phyloP scores from a whole-genome alignment of 176 grass and related monocot genomes.

The Carex kokanica region DNA sequence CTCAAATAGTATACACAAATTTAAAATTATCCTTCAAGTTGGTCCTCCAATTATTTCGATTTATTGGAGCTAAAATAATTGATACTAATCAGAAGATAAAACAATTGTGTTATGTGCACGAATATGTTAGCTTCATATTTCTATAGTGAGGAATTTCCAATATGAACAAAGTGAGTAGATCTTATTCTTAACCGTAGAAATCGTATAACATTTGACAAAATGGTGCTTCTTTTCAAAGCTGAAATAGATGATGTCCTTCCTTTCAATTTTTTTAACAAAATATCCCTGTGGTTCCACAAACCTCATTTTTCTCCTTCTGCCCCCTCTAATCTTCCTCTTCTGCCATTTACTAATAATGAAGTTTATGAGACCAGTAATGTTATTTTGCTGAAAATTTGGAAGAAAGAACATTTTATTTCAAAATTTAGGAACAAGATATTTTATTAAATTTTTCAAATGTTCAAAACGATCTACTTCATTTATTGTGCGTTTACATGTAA shows the following conservation, averaged over 20 bases:
- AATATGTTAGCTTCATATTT: neutral
- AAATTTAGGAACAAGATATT: no score
- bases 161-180: neutral
- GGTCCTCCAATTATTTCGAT: no score
- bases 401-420: no score
- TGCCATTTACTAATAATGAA: neutral
- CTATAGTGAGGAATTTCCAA: neutral
- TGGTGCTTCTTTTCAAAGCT: neutral
- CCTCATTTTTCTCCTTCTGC: neutral
- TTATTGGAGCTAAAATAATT: no score
- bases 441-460: no score
- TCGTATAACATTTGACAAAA: neutral
- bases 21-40: neutral
- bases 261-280: neutral
- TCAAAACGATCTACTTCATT: no score
- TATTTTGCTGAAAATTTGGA: no score
- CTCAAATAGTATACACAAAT: neutral
- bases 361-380: no score
- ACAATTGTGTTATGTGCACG: neutral
- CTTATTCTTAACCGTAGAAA: neutral
- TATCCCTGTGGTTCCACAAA: neutral
- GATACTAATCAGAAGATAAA: neutral
- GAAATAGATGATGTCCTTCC: neutral
- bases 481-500: no score
- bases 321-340: neutral